Evolutionary conservation across 768 basidiomycete genomes (phyloP).

Genomic region (Phaeotremella skinneri): DNA sequence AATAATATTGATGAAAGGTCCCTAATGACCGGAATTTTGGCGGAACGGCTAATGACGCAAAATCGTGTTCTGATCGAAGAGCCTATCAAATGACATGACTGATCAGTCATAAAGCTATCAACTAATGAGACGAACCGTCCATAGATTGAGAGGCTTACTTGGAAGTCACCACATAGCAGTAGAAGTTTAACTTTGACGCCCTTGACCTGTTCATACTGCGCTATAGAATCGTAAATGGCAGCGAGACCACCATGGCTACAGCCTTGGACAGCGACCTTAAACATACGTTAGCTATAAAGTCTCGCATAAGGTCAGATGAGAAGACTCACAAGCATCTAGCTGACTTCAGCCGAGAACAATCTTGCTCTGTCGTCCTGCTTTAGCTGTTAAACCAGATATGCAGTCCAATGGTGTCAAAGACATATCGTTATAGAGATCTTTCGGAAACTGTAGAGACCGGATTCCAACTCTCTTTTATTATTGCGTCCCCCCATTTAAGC

Average conservation of each 20-base stretch:
- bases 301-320: too few species aligned
- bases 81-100: slow-evolving; percentile 58
- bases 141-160: slow-evolving; percentile 48
- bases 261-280: slow-evolving; percentile 81
- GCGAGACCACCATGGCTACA: slow-evolving; percentile 76
- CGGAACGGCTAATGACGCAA: slow-evolving; percentile 87
- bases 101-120: neutral
- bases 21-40: slow-evolving; percentile 80
- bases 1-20: slow-evolving; percentile 83
- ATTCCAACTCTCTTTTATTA: neutral
- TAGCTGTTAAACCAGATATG: too few species aligned
- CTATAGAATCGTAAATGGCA: slow-evolving; percentile 73
- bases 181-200: slow-evolving; percentile 74
- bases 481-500: neutral
- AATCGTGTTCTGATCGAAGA: slow-evolving; percentile 75
- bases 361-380: too few species aligned
- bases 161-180: slow-evolving; percentile 92
- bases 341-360: too few species aligned
- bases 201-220: slow-evolving; percentile 62
- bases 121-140: neutral
- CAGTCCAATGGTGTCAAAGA: too few species aligned
- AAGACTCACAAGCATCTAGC: slow-evolving; percentile 2
- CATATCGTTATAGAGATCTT: too few species aligned
- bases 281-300: too few species aligned
- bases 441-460: too few species aligned